These are phyloP conservation scores for Anthracocystis walkeri DNA, from an alignment of 1,284 basidiomycete species.

Conservation along the genomic window DNA sequence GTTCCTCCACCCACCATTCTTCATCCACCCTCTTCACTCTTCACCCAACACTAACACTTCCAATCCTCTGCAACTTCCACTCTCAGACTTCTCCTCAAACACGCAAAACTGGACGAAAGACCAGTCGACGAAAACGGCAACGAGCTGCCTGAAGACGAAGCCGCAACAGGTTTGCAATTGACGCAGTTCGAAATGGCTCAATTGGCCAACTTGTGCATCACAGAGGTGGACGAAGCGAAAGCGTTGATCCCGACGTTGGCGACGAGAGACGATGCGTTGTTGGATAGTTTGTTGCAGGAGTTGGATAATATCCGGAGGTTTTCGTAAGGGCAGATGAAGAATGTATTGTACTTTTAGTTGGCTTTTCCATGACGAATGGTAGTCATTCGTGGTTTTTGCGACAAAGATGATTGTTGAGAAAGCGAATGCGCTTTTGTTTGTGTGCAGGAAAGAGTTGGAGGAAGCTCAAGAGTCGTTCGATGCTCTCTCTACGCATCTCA, in stretches of 20 bases:
- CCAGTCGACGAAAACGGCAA: conserved; percentile 47
- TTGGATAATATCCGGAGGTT: conserved; percentile 89
- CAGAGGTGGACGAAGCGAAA: conserved; percentile 88
- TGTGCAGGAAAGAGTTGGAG: too few relatives aligned
- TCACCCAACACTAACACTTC: background rate
- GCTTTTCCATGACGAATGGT: too few relatives aligned
- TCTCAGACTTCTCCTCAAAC: conserved; percentile 48
- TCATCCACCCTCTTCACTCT: background rate
- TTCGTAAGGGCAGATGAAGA: conserved; percentile 74
- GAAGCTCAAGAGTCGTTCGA: too few relatives aligned
- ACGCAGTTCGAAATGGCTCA: conserved; percentile 93
- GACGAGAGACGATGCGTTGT: conserved; percentile 84
- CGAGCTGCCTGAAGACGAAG: conserved; percentile 20
- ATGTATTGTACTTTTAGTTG: conserved; percentile 24
- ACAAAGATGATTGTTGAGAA: too few relatives aligned
- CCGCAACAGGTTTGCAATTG: conserved; percentile 77
- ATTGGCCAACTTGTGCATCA: conserved; percentile 88
- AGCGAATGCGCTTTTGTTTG: too few relatives aligned
- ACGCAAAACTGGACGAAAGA: conserved; percentile 44
- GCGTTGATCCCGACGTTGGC: conserved; percentile 88
- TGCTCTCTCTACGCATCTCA: too few relatives aligned
- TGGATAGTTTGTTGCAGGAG: conserved; percentile 84
- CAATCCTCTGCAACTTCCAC: conserved; percentile 2
- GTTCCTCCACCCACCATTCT: conserved; percentile 60
- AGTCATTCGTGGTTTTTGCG: too few relatives aligned